Base-by-base conservation (phyloP, 2,329 filamentous ascomycete genomes). In the Pseudogymnoascus destructans region DNA sequence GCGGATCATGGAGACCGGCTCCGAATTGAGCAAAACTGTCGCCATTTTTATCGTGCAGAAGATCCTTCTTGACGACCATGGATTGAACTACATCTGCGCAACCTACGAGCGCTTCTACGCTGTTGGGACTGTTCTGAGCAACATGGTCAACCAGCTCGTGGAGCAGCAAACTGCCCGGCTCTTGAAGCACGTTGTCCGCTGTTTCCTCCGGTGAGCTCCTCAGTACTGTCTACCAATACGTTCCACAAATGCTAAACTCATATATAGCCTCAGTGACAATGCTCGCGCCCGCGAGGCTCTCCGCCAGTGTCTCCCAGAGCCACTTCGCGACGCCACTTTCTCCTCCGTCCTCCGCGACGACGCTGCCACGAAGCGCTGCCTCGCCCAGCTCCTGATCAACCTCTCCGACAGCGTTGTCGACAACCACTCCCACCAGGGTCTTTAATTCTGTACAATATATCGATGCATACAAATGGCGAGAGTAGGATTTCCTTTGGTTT, bases 11-110 rank as follows among this genome's bases (percentile, higher is more conserved):
- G 93, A 98, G 76, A 98, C 93, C 0, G 93, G 93, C 55, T 96
- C 91, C 0, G 93, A 98, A 73, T 80, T 98, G 61, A 96, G 90
- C 77, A 98, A 98, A 77, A 98, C 93, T 0, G 93, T 98, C 11
- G 93, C 93, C 60, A 98, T 98, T 67, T 98, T 98, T 76, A 98
- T 98, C 67, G 93, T 98, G 15, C 93, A 98, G 73, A 98, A 98
- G 79, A 98, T 98, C 23, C 75, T 98, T 57, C 81, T 98, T 2
- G 93, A 98, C 69, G 93, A 98, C 67, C 92, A 95, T 67, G 93
- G 93, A 3, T 79, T 98, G 62, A 93, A 93, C 68, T 98, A 98
- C 73, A 98, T 98, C 60, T 98, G 93, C 73, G 92, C 95, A 63
- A 98, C 93, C 0, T 98, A 98, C 67, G 93, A 98, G 76, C 82